Conservation (phyloP, 305 asterid genomes). For the Stenogyne calaminthoides region DNA sequence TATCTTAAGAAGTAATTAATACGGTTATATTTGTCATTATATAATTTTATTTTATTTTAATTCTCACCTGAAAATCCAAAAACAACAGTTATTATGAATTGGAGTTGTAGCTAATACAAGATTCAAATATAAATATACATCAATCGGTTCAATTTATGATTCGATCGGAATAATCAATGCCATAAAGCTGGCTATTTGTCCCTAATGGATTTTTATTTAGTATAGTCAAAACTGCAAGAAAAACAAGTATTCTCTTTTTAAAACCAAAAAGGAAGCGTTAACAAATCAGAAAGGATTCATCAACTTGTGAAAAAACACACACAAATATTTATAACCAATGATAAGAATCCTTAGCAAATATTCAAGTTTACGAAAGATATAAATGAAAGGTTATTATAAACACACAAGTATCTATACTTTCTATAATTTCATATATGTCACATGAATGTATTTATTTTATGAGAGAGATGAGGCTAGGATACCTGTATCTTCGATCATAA, state of each 20-base stretch:
- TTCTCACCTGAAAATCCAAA: no score
- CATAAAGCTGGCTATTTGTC: not conserved
- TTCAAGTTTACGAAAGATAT: not conserved
- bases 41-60: no score
- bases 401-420: not conserved
- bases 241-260: not conserved
- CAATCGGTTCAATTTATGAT: not conserved
- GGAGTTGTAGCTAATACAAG: no score
- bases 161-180: not conserved
- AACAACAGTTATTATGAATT: no score
- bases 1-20: no score
- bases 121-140: not conserved
- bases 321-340: not conserved
- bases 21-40: no score
- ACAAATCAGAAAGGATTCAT: not conserved
- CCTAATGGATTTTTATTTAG: not conserved
- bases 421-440: not conserved
- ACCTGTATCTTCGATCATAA: conserved; percentile 84
- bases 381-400: not conserved
- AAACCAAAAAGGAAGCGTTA: not conserved
- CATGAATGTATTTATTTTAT: not conserved
- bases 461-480: not conserved
- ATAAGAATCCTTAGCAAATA: not conserved
- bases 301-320: not conserved
- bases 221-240: not conserved